phyloP scores from a whole-genome alignment of 306 rosid genomes.

The Malus domestica region DNA sequence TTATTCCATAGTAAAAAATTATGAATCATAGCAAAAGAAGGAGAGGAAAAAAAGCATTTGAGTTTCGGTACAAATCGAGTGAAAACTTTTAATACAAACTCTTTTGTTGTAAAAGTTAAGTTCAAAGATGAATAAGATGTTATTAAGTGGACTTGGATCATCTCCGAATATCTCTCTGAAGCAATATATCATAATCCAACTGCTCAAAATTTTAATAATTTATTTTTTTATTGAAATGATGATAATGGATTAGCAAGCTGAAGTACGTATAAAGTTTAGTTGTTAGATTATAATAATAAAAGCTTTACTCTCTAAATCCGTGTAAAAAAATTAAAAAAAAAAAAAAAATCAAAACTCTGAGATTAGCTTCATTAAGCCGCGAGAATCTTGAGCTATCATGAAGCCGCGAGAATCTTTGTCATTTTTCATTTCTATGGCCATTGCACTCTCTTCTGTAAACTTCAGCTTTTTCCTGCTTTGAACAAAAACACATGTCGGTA shows the following conservation, averaged over 20 bases:
- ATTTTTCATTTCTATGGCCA: slow-evolving; percentile 12
- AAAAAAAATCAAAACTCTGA: too few relatives aligned
- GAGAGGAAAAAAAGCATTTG: neutral
- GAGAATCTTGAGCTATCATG: neutral
- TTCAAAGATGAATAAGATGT: too few relatives aligned
- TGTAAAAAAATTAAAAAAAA: too few relatives aligned
- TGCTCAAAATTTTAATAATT: neutral
- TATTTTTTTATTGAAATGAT: too few relatives aligned
- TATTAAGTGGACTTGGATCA: too few relatives aligned
- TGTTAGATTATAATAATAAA: too few relatives aligned
- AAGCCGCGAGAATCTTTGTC: slow-evolving; percentile 15
- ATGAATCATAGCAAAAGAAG: neutral
- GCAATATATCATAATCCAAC: neutral
- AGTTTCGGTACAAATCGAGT: neutral
- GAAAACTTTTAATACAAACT: neutral
- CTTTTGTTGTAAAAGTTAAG: neutral
- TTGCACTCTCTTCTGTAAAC: slow-evolving; percentile 17
- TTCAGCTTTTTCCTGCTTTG: slow-evolving; percentile 10
- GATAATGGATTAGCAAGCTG: too few relatives aligned
- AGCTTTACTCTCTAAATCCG: too few relatives aligned
- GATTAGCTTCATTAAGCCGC: neutral
- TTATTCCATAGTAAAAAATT: neutral
- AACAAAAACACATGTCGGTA: slow-evolving; percentile 31
- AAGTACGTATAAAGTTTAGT: too few relatives aligned
- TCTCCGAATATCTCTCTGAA: too few relatives aligned